phyloP scores from a whole-genome alignment of 768 basidiomycete genomes.

The Lepiota brunneoincarnata region DNA sequence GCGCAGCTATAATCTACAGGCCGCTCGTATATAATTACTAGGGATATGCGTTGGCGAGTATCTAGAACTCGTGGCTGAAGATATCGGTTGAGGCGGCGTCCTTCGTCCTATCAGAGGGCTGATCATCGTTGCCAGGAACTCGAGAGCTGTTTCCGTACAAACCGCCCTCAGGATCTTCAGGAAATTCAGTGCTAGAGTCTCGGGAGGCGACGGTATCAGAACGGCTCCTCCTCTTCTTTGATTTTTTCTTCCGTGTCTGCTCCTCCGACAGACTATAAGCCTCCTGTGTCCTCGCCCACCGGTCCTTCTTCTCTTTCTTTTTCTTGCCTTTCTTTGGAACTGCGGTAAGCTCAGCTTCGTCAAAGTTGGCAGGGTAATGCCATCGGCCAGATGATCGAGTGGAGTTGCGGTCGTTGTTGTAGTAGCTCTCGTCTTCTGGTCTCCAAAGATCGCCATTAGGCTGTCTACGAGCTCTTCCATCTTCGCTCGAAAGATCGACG shows the following conservation, averaged over 20 bases:
- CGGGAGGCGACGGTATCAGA: constrained; percentile 37
- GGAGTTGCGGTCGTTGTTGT: constrained; percentile 51
- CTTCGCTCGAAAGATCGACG: constrained; percentile 34
- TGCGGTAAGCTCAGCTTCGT: constrained; percentile 47
- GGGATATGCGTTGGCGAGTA: not conserved
- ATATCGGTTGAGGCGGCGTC: constrained; percentile 43
- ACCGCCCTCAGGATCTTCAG: constrained; percentile 74
- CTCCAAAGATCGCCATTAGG: constrained; percentile 66
- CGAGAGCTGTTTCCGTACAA: constrained; percentile 47
- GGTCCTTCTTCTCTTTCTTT: constrained; percentile 81
- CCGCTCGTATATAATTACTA: not conserved
- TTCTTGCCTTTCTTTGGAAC: constrained; percentile 47
- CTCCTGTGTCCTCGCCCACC: constrained; percentile 86
- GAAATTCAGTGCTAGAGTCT: constrained; percentile 48
- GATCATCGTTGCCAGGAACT: constrained; percentile 13
- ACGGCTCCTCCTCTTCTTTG: constrained; percentile 62
- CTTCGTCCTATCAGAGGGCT: constrained; percentile 14
- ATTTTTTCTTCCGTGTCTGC: constrained; percentile 47
- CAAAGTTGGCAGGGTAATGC: constrained; percentile 86
- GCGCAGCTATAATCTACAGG: not conserved
- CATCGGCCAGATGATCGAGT: constrained; percentile 57
- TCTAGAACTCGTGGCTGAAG: constrained; percentile 66
- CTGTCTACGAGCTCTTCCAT: constrained; percentile 29
- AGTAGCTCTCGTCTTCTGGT: constrained; percentile 74
- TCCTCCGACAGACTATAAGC: constrained; percentile 60